A percentile compares a stretch with the other conserved stretches of the same genome.
These are phyloP conservation scores for Patellifolia procumbens DNA, from an alignment of 179 eudicot genomes.

Conservation along the genomic window DNA sequence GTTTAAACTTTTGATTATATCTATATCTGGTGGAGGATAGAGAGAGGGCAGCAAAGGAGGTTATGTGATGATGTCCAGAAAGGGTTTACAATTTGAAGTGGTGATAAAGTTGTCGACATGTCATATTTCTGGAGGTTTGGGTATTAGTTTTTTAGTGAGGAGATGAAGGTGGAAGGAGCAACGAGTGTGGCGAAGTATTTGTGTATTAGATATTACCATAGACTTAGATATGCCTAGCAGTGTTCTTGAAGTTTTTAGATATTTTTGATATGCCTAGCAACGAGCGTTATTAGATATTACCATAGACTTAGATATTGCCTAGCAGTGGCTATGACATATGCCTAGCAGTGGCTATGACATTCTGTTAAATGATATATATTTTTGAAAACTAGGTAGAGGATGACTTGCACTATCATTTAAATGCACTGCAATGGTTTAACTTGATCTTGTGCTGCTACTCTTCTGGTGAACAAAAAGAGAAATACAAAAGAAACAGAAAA, in stretches of 20 bases:
- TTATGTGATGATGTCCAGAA: background rate
- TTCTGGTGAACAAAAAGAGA: background rate
- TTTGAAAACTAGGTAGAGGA: background rate
- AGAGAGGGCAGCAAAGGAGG: background rate
- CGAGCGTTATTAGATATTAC: too few relatives aligned
- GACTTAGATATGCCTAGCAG: background rate
- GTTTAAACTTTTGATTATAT: background rate
- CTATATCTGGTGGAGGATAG: background rate
- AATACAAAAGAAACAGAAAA: background rate
- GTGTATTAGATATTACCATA: background rate
- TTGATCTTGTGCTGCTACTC: background rate
- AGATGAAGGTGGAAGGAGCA: background rate
- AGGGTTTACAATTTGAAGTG: conserved; percentile 1
- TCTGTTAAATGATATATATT: background rate
- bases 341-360: background rate
- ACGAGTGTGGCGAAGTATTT: background rate
- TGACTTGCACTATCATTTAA: background rate
- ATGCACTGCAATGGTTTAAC: background rate
- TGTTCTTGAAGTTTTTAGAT: background rate
- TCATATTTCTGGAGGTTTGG: background rate
- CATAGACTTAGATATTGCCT: too few relatives aligned
- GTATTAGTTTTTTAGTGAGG: background rate
- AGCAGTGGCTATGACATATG: too few relatives aligned
- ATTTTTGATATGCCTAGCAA: too few relatives aligned
- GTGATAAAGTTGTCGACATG: background rate